These are phyloP conservation scores for Talaromyces nanjingensis DNA, from an alignment of 495 filamentous ascomycete species.

Conservation along the genomic window DNA sequence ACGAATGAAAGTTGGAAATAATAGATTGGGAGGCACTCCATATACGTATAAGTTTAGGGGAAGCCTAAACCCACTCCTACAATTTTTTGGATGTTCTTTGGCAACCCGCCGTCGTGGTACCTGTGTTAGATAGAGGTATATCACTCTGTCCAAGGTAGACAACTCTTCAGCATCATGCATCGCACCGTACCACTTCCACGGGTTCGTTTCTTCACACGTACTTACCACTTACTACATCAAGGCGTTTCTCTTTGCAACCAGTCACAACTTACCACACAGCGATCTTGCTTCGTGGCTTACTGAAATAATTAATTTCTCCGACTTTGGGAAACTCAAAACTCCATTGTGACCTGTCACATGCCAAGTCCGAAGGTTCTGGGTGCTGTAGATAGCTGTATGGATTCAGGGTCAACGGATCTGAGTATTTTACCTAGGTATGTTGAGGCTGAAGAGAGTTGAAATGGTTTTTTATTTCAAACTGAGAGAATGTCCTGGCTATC, in stretches of 20 bases:
- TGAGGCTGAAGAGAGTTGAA: background rate
- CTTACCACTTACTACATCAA: background rate
- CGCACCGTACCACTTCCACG: background rate
- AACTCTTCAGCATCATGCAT: background rate
- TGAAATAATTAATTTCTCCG: background rate
- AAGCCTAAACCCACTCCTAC: background rate
- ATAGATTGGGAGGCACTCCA: background rate
- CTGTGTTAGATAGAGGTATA: too few relatives aligned
- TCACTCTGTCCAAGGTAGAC: background rate
- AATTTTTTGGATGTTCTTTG: background rate
- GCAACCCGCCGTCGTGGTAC: too few relatives aligned
- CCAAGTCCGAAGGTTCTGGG: background rate
- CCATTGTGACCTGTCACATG: constrained; percentile 2
- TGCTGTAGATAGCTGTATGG: background rate
- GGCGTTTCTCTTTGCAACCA: background rate
- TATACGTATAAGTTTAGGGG: too few relatives aligned
- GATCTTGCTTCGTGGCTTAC: background rate
- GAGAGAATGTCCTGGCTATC: too few relatives aligned
- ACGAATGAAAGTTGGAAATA: background rate
- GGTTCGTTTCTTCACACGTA: background rate
- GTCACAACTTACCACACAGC: background rate
- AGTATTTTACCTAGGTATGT: background rate
- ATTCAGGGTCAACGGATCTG: background rate
- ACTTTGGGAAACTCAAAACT: background rate
- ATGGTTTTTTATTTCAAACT: too few relatives aligned